A percentile compares a stretch with the other conserved stretches of the same genome.
phyloP scores from a whole-genome alignment of 2,329 filamentous ascomycete genomes.

The Beauveria sp. region DNA sequence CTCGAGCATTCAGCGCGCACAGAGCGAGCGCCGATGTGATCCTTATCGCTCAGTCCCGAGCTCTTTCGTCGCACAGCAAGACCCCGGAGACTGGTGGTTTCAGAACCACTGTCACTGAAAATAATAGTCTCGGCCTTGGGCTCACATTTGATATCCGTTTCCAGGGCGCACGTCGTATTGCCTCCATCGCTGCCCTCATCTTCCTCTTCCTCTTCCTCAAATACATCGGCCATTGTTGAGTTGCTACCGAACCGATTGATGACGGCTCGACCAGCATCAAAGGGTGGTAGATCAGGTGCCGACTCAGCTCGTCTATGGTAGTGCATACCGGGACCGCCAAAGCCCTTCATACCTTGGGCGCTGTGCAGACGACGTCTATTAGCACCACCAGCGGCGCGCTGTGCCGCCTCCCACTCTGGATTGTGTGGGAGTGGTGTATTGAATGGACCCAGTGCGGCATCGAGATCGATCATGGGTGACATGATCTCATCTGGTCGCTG shows the following conservation, averaged over 20 bases:
- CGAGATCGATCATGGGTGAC: slow-evolving; percentile 83
- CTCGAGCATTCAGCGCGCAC: slow-evolving; percentile 42
- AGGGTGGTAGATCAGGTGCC: slow-evolving; percentile 70
- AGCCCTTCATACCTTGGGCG: slow-evolving; percentile 62
- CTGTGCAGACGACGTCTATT: slow-evolving; percentile 66
- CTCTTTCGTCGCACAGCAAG: slow-evolving; percentile 33
- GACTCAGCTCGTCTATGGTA: slow-evolving; percentile 75
- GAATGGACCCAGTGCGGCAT: slow-evolving; percentile 87
- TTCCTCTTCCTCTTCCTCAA: slow-evolving; percentile 70
- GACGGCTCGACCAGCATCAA: slow-evolving; percentile 53
- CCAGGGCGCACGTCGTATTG: slow-evolving; percentile 34
- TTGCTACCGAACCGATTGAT: slow-evolving; percentile 58
- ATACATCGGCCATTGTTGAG: slow-evolving; percentile 77
- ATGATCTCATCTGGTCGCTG: slow-evolving; percentile 50
- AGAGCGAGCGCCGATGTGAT: slow-evolving; percentile 19
- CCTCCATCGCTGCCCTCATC: slow-evolving; percentile 37
- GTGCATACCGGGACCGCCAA: slow-evolving; percentile 61
- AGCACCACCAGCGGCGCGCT: slow-evolving; percentile 46
- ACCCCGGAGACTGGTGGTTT: slow-evolving; percentile 3
- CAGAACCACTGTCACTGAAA: slow-evolving; percentile 4
- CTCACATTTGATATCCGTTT: slow-evolving; percentile 24
- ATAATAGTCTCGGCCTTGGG: not conserved
- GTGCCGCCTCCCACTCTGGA: slow-evolving; percentile 60
- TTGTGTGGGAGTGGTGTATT: slow-evolving; percentile 66
- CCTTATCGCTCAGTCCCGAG: slow-evolving; percentile 37